Percentiles rank a stretch among this genome's conserved stretches.
phyloP scores from a whole-genome alignment of 106 monocot species.

The Apostasia ramifera region DNA sequence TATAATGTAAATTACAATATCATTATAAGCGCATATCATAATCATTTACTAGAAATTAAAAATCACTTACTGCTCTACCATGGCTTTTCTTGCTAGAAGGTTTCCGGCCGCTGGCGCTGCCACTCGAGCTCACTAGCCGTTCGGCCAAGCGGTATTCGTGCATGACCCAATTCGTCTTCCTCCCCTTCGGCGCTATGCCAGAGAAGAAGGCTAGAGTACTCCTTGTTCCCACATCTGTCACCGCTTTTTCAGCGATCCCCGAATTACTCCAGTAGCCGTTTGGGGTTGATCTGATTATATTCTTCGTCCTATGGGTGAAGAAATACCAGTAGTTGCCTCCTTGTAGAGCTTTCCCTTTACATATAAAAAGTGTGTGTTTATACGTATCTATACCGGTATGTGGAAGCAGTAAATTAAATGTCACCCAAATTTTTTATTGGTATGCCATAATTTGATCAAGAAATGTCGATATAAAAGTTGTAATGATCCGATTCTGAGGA shows the following conservation, averaged over 20 bases:
- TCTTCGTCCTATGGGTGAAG: conserved; percentile 39
- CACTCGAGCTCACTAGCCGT: neutral
- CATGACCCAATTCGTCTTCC: conserved; percentile 81
- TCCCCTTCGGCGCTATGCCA: conserved; percentile 32
- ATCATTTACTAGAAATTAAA: too few relatives aligned
- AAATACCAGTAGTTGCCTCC: conserved; percentile 75
- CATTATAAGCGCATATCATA: too few relatives aligned
- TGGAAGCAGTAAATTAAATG: too few relatives aligned
- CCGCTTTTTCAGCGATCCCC: conserved; percentile 30
- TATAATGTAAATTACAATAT: too few relatives aligned
- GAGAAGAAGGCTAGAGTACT: conserved; percentile 47
- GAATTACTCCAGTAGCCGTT: conserved; percentile 54
- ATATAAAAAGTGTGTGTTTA: neutral
- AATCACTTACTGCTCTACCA: conserved; percentile 23
- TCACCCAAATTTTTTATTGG: too few relatives aligned
- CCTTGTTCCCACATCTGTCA: conserved; percentile 59
- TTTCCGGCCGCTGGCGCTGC: conserved; percentile 13
- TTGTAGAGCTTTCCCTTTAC: conserved; percentile 67
- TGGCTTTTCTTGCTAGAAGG: conserved; percentile 27
- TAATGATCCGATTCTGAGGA: too few relatives aligned
- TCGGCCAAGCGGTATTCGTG: conserved; percentile 73
- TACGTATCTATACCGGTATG: neutral
- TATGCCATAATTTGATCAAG: too few relatives aligned
- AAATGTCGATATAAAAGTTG: too few relatives aligned
- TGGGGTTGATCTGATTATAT: conserved; percentile 12